Evolutionary conservation across 148 eudicot species (phyloP).

Genomic region (Chenopodium quinoa): DNA sequence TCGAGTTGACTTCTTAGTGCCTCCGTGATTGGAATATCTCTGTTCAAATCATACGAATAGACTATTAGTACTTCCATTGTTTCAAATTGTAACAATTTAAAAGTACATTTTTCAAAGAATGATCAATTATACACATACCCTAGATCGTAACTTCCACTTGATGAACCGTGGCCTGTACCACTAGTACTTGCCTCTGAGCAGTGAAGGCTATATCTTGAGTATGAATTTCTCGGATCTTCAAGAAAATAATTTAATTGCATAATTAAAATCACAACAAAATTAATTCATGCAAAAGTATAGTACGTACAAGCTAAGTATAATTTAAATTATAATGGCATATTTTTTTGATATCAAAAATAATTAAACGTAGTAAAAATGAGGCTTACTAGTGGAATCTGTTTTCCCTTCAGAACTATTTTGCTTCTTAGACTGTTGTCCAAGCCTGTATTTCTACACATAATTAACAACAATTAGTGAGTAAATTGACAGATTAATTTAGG

Average conservation of each 20-base stretch:
- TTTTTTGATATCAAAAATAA: not conserved
- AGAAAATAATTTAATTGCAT: not conserved
- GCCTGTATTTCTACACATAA: conserved; percentile 31
- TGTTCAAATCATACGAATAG: conserved; percentile 23
- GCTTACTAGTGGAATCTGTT: conserved; percentile 23
- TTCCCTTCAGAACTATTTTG: conserved; percentile 26
- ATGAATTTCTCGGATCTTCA: conserved; percentile 24
- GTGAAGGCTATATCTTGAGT: conserved; percentile 25
- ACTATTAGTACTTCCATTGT: not conserved
- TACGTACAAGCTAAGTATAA: too few relatives aligned
- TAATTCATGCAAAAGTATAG: not conserved
- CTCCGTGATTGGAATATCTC: conserved; percentile 50
- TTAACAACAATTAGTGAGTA: not conserved
- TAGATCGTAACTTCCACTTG: conserved; percentile 6
- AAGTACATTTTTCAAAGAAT: too few relatives aligned
- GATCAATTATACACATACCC: conserved; percentile 5
- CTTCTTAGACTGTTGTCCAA: conserved; percentile 32
- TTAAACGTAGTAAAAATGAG: not conserved
- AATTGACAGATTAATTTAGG: not conserved
- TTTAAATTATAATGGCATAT: too few relatives aligned
- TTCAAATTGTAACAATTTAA: too few relatives aligned
- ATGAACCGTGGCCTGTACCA: conserved; percentile 14
- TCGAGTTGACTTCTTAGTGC: conserved; percentile 54
- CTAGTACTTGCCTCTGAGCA: conserved; percentile 29
- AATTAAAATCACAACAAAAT: not conserved